Evolutionary conservation across 2,329 filamentous ascomycete genomes (phyloP), one percentile per base, ranked within the genome.

Genomic region (Epicoccum sorghinum): DNA sequence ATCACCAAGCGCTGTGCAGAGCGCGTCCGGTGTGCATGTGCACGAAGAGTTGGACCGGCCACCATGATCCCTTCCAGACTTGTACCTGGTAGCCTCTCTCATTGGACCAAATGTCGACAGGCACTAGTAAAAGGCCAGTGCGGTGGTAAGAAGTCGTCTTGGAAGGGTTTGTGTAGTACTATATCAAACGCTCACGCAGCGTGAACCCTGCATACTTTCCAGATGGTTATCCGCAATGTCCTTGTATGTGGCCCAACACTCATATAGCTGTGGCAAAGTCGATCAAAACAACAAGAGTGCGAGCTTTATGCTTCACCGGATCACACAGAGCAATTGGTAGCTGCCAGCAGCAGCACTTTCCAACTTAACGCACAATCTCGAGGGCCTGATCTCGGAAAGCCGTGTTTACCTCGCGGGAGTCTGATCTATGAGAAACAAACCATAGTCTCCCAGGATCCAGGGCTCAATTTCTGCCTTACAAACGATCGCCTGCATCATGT

Each of bases 161-260:
- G 69, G 70, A 74, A 67, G 69, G 61, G 63, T 57, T 55, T 37
- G 48, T 55, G 72, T 74, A 63, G 52, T 67, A 73, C 67, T 25
- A 61, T 64, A 56, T 71, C 70, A 70, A 73, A 71, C 69, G 64
- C 60, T 62, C 57, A 49, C 64, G 54, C 60, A 62, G 64, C 65
- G 13, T 64, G 55, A 65, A 66, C 66, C 66, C 62, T 73, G 68
- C 61, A 63, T 61, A 33, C 48, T 47, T 24, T 53, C 59, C 50
- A 39, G 58, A 45, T 46, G 41, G 33, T 59, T 42, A 55, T 38
- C 42, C 37, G 50, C 49, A 46, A 41, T 37, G 37, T 53, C 61
- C 66, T 65, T 61, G 52, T 60, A 35, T 39, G 48, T 38, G 24
- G 27, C 29, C 14, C 56, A 36, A 36, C 22, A 47, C 24, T 27